Conservation (phyloP, 2,329 filamentous ascomycete species). For the Talaromyces sp. region DNA sequence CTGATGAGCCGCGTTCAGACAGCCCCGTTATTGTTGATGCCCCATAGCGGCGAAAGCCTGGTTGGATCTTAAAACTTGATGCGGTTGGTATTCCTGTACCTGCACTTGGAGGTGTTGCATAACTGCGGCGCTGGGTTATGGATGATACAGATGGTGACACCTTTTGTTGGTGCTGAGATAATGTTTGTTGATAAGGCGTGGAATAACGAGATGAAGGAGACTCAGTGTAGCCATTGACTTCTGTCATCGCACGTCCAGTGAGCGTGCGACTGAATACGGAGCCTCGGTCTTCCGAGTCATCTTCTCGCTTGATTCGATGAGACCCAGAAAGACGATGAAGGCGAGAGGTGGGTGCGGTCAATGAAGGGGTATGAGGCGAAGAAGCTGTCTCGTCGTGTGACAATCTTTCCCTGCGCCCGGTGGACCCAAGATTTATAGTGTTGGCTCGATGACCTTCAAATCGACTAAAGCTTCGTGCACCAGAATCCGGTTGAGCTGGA, state of each 20-base stretch:
- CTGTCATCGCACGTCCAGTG: constrained; percentile 43
- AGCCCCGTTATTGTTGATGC: constrained; percentile 24
- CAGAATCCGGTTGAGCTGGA: constrained; percentile 23
- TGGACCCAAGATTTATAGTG: constrained; percentile 27
- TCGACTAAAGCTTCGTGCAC: constrained; percentile 31
- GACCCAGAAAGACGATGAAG: constrained; percentile 42
- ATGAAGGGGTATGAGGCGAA: constrained; percentile 29
- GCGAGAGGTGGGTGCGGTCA: constrained; percentile 33
- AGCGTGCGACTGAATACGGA: constrained; percentile 36
- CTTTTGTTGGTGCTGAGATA: constrained; percentile 24
- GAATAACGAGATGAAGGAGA: constrained; percentile 25
- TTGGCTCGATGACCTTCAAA: constrained; percentile 43
- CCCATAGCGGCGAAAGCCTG: constrained; percentile 41
- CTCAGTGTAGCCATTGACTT: constrained; percentile 31
- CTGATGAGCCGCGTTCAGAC: constrained; percentile 23
- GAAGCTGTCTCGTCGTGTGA: constrained; percentile 28
- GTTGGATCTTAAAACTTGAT: constrained; percentile 40
- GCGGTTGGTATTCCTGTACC: constrained; percentile 33
- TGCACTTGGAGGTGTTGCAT: constrained; percentile 29
- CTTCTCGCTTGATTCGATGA: constrained; percentile 35
- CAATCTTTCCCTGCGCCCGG: constrained; percentile 21
- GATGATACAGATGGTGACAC: constrained; percentile 33
- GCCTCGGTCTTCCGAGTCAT: constrained; percentile 32
- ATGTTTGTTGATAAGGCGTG: constrained; percentile 20
- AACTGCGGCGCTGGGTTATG: constrained; percentile 37